Evolutionary conservation across 805 yeast genomes (phyloP), one percentile per base, ranked within the genome.

Genomic region (Candida morakotiae): DNA sequence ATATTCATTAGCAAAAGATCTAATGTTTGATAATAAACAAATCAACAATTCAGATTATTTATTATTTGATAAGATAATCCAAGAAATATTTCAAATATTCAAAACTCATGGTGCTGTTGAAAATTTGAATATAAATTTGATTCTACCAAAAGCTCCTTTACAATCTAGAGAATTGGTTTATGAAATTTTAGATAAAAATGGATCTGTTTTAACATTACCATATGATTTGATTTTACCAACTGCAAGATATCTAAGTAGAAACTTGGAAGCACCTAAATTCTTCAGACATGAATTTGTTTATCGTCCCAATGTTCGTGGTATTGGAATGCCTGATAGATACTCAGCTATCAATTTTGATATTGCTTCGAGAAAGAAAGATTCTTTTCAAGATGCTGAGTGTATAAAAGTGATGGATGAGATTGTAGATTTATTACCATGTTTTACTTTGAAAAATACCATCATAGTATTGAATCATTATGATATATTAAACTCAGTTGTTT

Each of bases 291-390:
- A 86, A 35, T 77, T 79, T 48, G 98, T 93, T 1, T 93, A 79
- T 55, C 72, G 98, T 34, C 81, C 88, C 0, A 64, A 55, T 38
- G 36, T 58, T 10, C 69, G 74, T 26, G 82, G 86, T 14, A 33
- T 55, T 11, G 77, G 86, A 1, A 87, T 83, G 16, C 95, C 95
- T 0, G 72, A 76, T 18, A 79, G 76, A 48, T 88, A 81, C 55
- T 77, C 83, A 21, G 95, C 94, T 41, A 78, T 87, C 27, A 94
- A 83, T 50, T 89, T 91, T 59, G 98, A 93, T 58, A 81, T 88
- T 17, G 67, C 84, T 2, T 68, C 83, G 0, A 64, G 68, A n/a
- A 71, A 66, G 23, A 39, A 48, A 2, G 75, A 74, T 31, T 55
- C 73, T 8, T 72, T 75, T 31, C 73, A 83, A 46, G 98, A 93